Conservation (phyloP, 208 protist genomes). For the Trypanosoma theileri region DNA sequence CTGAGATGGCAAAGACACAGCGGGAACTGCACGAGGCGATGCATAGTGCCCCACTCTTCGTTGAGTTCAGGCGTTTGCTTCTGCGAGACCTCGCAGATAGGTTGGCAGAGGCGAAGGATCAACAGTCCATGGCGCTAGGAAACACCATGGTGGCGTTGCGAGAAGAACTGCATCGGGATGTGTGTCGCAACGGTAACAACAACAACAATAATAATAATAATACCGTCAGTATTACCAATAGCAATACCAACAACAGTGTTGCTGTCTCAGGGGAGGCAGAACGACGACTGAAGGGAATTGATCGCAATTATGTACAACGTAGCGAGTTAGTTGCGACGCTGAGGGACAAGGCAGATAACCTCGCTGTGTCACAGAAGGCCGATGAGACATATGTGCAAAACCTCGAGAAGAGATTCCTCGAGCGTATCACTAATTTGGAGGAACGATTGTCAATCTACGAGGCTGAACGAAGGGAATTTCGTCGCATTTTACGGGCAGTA, state of each 20-base stretch:
- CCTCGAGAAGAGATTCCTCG: slow-evolving; percentile 48
- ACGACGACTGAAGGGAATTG: slow-evolving; percentile 47
- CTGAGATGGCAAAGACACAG: neutral
- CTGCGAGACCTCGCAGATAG: slow-evolving; percentile 71
- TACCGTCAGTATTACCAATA: neutral
- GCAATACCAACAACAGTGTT: neutral
- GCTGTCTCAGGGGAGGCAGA: neutral
- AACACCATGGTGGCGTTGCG: slow-evolving; percentile 41
- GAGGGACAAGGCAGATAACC: slow-evolving; percentile 53
- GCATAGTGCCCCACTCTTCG: slow-evolving; percentile 60
- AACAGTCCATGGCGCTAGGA: slow-evolving; percentile 59
- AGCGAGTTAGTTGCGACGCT: slow-evolving; percentile 51
- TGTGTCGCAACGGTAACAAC: slow-evolving; percentile 10
- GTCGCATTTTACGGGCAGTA: slow-evolving; percentile 43
- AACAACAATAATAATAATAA: slow-evolving; percentile 6
- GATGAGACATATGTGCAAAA: slow-evolving; percentile 54
- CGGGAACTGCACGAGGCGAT: slow-evolving; percentile 38
- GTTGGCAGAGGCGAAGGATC: slow-evolving; percentile 39
- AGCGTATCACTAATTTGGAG: slow-evolving; percentile 62
- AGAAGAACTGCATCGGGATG: slow-evolving; percentile 26
- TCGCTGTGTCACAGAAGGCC: slow-evolving; percentile 51
- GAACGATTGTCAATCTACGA: slow-evolving; percentile 79
- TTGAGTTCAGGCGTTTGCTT: slow-evolving; percentile 69
- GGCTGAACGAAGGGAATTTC: slow-evolving; percentile 70
- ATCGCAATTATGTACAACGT: slow-evolving; percentile 43